Evolutionary conservation across 192 early-diverging fungal species (phyloP), one percentile per base, ranked within the genome.

Genomic region (Mortierella antarctica): DNA sequence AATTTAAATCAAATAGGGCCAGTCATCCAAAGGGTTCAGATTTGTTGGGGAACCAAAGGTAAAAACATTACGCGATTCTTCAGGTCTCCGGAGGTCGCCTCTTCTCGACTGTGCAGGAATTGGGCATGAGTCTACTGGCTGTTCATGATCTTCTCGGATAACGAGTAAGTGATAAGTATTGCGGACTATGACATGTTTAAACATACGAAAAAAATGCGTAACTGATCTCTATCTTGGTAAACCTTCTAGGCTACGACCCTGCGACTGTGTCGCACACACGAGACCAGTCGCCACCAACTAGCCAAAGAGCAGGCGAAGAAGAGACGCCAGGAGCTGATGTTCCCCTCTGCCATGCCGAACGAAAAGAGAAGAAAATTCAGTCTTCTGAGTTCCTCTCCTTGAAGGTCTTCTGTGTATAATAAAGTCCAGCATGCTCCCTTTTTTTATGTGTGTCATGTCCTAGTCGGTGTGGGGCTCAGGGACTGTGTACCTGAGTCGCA

Each of bases 21-120:
- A 4, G 42, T 9, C 23, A 46, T 61, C 23, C 59, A 61, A 61
- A 14, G 40, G 5, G 46, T 62, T 13, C 12, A 45, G 4, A 5
- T 62, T 7, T 61, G 59, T 44, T 61, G 59, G 59, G 59, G 59
- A 61, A 13, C 44, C 42, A 61, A 61, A 45, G 59, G 59, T 23
- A 20, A n/a, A 41, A 61, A 61, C 23, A 17, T 61, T 41, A 61
- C 42, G 58, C 67, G 67, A 52, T 70, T 41, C 58, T 70, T 70
- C 23, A 70, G 67, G 58, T 70, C 57, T 21, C 67, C 67, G 44
- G 67, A 70, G 67, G 67, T 60, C 67, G 67, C 48, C 67, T 70
- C 67, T 70, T 70, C 67, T 52, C 67, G n/a, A 70, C 67, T 61
- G 67, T 70, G 67, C 67, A 70, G 58, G 67, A 70, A 61, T 52